Conservation (phyloP, 805 yeast genomes). For the Blastobotrys mokoenaii region DNA sequence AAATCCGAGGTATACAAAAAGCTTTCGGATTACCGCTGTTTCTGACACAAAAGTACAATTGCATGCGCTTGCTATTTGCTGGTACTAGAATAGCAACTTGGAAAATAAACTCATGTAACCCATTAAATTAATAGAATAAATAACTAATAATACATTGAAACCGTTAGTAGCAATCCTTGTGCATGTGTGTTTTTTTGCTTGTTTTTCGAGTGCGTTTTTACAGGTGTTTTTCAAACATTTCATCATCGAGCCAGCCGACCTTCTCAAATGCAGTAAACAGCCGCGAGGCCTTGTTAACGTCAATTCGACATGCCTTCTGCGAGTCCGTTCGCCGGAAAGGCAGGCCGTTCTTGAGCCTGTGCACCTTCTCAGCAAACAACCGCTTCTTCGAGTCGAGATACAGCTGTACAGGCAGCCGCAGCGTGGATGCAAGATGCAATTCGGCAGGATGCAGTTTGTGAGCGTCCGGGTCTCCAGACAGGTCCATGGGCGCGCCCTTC, state of each 20-base stretch:
- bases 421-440: conserved; percentile 71
- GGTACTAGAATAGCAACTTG: too few species aligned
- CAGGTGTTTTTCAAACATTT: conserved; percentile 47
- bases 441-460: conserved; percentile 86
- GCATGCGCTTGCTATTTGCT: too few species aligned
- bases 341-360: conserved; percentile 54
- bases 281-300: conserved; percentile 91
- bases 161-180: neutral
- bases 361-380: conserved; percentile 81
- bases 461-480: conserved; percentile 65
- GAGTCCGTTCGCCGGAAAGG: conserved; percentile 96
- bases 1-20: too few species aligned
- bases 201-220: conserved; percentile 5
- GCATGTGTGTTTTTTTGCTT: conserved; percentile 1
- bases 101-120: too few species aligned
- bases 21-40: too few species aligned
- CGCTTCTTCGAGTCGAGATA: conserved; percentile 74
- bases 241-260: conserved; percentile 86
- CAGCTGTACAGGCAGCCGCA: conserved; percentile 79
- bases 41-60: too few species aligned
- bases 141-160: conserved; percentile 4
- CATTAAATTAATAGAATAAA: neutral
- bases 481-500: conserved; percentile 97
- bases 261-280: conserved; percentile 83
- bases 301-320: conserved; percentile 94